Percentiles rank a stretch among this genome's conserved stretches.
Evolutionary conservation across 306 rosid species (phyloP).

Genomic region (Medicago lupulina): DNA sequence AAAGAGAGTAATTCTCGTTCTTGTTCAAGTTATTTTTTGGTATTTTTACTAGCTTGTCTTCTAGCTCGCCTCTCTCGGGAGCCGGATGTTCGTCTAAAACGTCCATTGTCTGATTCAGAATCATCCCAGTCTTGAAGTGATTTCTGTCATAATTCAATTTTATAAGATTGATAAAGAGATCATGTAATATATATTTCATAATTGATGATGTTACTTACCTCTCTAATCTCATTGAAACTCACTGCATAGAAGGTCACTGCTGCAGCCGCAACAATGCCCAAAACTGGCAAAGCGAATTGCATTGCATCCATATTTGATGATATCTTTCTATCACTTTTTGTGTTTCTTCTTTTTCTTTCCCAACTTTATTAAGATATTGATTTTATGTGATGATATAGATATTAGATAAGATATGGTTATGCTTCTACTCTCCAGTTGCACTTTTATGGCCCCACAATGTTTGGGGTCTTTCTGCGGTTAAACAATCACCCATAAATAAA

Average conservation of each 20-base stretch:
- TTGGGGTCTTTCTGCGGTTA: not conserved
- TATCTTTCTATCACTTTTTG: not conserved
- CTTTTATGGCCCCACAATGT: not conserved
- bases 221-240: constrained; percentile 71
- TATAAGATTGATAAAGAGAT: not conserved
- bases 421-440: constrained; percentile 3
- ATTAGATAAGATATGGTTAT: constrained; percentile 37
- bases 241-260: constrained; percentile 78
- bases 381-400: not conserved
- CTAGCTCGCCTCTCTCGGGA: constrained; percentile 67
- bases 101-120: constrained; percentile 55
- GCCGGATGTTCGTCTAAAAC: constrained; percentile 57
- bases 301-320: constrained; percentile 56
- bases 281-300: constrained; percentile 64
- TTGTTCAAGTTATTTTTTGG: too few species aligned
- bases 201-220: constrained; percentile 47
- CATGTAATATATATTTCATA: not conserved
- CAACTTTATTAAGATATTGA: not conserved
- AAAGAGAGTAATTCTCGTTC: not conserved
- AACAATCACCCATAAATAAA: not conserved
- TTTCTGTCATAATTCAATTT: constrained; percentile 52
- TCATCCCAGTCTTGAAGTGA: constrained; percentile 61
- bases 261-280: constrained; percentile 77
- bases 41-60: constrained; percentile 63
- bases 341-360: not conserved